phyloP scores from a whole-genome alignment of 805 yeast genomes.

The Candida broadrunensis region DNA sequence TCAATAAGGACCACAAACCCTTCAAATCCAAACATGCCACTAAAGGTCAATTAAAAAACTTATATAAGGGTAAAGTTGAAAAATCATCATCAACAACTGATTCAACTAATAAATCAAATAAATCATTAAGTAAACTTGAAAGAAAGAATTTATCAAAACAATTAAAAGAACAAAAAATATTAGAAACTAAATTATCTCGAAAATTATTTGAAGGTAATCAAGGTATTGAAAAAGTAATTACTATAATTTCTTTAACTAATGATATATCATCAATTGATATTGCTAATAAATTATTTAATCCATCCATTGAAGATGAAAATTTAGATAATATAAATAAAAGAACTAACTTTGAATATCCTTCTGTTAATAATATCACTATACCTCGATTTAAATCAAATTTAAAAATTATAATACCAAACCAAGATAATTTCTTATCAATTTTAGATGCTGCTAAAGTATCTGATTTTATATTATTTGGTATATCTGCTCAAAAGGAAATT shows the following conservation, averaged over 20 bases:
- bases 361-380: constrained; percentile 51
- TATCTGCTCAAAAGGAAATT: constrained; percentile 84
- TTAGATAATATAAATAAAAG: constrained; percentile 23
- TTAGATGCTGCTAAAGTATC: constrained; percentile 86
- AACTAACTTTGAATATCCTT: constrained; percentile 35
- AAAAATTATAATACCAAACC: constrained; percentile 72
- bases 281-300: constrained; percentile 47
- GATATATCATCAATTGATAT: constrained; percentile 63
- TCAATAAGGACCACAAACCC: constrained; percentile 82
- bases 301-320: constrained; percentile 28
- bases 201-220: constrained; percentile 74
- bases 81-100: constrained; percentile 35
- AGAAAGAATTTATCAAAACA: constrained; percentile 81
- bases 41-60: constrained; percentile 80
- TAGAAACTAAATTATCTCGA: constrained; percentile 54
- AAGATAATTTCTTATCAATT: constrained; percentile 60
- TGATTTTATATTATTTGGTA: constrained; percentile 85
- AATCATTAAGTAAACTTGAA: constrained; percentile 48
- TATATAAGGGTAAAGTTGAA: constrained; percentile 85
- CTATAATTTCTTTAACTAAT: constrained; percentile 73
- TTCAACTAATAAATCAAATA: constrained; percentile 34
- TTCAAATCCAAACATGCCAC: constrained; percentile 91
- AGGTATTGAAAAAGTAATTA: constrained; percentile 82
- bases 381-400: constrained; percentile 72
- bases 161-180: constrained; percentile 67